phyloP scores from a whole-genome alignment of 176 grass and related monocot genomes.

The Eleusine indica region DNA sequence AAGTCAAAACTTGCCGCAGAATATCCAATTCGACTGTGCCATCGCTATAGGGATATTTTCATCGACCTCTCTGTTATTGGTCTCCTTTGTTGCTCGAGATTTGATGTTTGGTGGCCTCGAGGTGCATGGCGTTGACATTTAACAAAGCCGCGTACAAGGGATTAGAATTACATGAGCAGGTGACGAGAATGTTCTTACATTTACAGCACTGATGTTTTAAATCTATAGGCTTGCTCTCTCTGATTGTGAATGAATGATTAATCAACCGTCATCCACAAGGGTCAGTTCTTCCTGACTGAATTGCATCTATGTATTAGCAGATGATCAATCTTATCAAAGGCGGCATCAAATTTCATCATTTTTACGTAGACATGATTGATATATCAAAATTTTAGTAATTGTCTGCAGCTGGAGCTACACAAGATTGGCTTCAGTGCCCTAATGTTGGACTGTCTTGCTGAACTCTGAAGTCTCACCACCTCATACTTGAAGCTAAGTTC shows the following conservation, averaged over 20 bases:
- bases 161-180: neutral
- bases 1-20: conserved; percentile 20
- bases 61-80: neutral
- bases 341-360: neutral
- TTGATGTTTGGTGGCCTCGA: neutral
- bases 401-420: neutral
- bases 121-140: neutral
- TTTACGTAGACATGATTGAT: neutral
- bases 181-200: neutral
- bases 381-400: neutral
- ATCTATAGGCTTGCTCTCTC: no score
- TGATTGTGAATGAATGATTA: neutral
- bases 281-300: neutral
- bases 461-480: no score
- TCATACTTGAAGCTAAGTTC: no score
- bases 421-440: neutral
- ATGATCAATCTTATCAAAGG: neutral
- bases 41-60: neutral
- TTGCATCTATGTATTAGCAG: no score
- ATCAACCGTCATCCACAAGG: neutral
- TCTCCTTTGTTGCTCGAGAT: neutral
- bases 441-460: no score
- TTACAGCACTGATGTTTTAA: no score
- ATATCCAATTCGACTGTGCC: neutral
- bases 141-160: neutral